Evolutionary conservation across 768 basidiomycete genomes (phyloP).

Genomic region (Clitopilus hobsonii): DNA sequence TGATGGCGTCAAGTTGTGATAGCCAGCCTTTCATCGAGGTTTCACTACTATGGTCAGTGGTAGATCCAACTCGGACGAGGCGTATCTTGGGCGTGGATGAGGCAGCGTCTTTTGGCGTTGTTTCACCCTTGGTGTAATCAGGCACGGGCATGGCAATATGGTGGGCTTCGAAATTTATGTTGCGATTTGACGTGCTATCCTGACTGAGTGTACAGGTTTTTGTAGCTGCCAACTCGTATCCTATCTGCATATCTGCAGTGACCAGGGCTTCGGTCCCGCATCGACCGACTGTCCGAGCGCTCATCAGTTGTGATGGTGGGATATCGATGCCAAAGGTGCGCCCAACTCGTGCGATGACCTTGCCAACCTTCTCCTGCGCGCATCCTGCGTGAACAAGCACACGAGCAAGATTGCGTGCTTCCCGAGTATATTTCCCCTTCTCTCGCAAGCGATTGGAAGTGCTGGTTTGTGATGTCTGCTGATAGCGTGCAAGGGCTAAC

Average conservation of each 20-base stretch:
- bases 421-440: conserved; percentile 10
- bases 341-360: conserved; percentile 6
- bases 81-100: neutral
- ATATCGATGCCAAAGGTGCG: neutral
- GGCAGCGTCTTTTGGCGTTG: neutral
- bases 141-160: conserved; percentile 7
- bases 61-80: conserved; percentile 9
- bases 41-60: conserved; percentile 13
- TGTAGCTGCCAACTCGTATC: conserved; percentile 6
- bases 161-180: conserved; percentile 10
- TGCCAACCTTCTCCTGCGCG: conserved; percentile 9
- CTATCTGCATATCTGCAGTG: conserved; percentile 8
- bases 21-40: conserved; percentile 4
- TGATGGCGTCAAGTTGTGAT: conserved; percentile 1
- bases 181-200: conserved; percentile 13
- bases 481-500: neutral
- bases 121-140: conserved; percentile 8
- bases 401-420: conserved; percentile 12
- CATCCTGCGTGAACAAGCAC: conserved; percentile 11
- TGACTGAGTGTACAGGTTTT: conserved; percentile 10
- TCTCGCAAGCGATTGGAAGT: neutral
- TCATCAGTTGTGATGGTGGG: conserved; percentile 7
- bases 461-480: neutral
- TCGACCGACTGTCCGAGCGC: conserved; percentile 10
- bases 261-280: conserved; percentile 12